Evolutionary conservation across 805 yeast species (phyloP).

Genomic region (Starmerella vitae): DNA sequence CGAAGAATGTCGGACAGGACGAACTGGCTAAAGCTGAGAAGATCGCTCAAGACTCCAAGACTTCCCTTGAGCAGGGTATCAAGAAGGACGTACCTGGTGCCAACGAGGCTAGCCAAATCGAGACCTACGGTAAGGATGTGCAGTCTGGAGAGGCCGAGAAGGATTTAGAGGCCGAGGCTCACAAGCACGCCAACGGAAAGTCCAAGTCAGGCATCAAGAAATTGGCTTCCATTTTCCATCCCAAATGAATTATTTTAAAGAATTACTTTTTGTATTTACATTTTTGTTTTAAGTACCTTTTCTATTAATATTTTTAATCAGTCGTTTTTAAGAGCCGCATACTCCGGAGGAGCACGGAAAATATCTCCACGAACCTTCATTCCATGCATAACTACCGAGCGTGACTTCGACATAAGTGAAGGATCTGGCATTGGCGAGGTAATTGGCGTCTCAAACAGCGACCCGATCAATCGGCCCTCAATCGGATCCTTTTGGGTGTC

Average conservation of each 20-base stretch:
- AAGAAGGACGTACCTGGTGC: conserved; percentile 12
- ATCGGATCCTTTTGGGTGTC: conserved; percentile 43
- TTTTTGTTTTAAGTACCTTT: too few species aligned
- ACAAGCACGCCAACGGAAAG: background rate
- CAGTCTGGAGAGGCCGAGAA: conserved; percentile 11
- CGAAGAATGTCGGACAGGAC: too few species aligned
- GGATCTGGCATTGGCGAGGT: conserved; percentile 25
- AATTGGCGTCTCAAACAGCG: conserved; percentile 46
- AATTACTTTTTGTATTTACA: too few species aligned
- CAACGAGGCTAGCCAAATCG: conserved; percentile 8
- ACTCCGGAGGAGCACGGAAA: conserved; percentile 26
- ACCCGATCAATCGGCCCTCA: conserved; percentile 47
- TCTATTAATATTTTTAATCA: background rate
- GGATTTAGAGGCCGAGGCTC: background rate
- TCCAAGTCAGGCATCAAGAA: conserved; percentile 9
- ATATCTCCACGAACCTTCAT: conserved; percentile 30
- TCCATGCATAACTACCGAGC: conserved; percentile 23
- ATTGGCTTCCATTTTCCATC: conserved; percentile 14
- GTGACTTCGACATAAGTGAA: conserved; percentile 18
- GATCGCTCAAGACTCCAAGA: too few species aligned
- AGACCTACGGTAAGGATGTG: conserved; percentile 3
- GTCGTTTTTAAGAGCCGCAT: conserved; percentile 13
- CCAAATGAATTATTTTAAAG: too few species aligned
- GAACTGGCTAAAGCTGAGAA: too few species aligned
- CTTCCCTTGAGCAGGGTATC: background rate